Percentiles rank a stretch among this genome's conserved stretches.
These are phyloP conservation scores for Huntiella abstrusa DNA, from an alignment of 2,329 filamentous ascomycete species.

Conservation along the genomic window DNA sequence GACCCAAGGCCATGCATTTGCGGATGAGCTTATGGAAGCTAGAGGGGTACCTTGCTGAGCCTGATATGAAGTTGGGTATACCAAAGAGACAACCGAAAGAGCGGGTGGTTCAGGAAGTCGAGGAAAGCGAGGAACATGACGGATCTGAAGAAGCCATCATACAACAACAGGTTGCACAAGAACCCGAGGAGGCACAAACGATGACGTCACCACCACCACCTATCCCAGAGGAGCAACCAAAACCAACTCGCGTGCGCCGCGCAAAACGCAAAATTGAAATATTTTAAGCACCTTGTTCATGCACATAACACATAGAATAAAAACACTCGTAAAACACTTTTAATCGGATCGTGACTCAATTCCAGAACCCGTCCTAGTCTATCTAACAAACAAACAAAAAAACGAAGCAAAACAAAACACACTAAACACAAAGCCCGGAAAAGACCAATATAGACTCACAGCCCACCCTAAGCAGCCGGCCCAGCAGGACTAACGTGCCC, in stretches of 20 bases:
- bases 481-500: background rate
- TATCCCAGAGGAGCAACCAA: background rate
- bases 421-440: background rate
- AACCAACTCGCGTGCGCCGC: background rate
- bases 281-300: background rate
- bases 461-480: background rate
- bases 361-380: conserved; percentile 6
- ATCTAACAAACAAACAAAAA: conserved; percentile 5
- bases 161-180: background rate
- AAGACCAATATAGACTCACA: background rate
- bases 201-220: background rate
- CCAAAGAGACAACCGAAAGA: background rate
- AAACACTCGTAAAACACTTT: background rate
- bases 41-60: conserved; percentile 29
- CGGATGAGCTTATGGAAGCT: conserved; percentile 38
- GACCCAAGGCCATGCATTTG: conserved; percentile 23
- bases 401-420: conserved; percentile 4
- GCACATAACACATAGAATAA: background rate
- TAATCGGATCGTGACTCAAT: conserved; percentile 8
- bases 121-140: background rate
- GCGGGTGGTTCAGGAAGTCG: background rate
- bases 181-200: background rate
- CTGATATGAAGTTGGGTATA: background rate
- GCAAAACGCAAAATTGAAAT: background rate
- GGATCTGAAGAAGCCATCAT: background rate